Evolutionary conservation across 2,329 filamentous ascomycete genomes (phyloP), one percentile per base, ranked within the genome.

Genomic region (Ceratocystis diversiconidia): DNA sequence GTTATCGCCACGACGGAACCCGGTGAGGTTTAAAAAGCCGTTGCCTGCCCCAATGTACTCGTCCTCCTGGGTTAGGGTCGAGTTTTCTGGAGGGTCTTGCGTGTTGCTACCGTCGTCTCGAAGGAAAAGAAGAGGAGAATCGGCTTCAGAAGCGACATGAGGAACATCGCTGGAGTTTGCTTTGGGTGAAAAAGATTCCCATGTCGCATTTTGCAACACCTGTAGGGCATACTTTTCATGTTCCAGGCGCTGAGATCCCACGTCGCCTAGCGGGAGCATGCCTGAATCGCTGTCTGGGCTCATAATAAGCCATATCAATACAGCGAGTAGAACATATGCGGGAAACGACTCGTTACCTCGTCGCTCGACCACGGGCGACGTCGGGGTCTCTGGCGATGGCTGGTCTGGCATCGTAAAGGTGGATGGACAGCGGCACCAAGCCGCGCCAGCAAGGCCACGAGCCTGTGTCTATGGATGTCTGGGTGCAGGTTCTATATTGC

Each of bases 1-100:
- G 3, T 82, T 84, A 75, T 95, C 88, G 22, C 85, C 81, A 60
- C 84, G 77, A 61, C 88, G 82, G 68, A 95, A 85, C 0, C 92
- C 92, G 1, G 89, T 89, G 63, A 96, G 77, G 70, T 90, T 90
- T 67, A 91, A 75, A 68, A 80, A 85, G 28, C 75, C 76, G 22
- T 57, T 71, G 28, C 32, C 15, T 8, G 17, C 44, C 12, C 66
- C 66, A 32, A 67, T 67, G 28, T 67, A 67, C 41, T 50, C 8
- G 30, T 67, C 59, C 32, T 67, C 66, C 10, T 62, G 44, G 3
- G 66, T 65, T 17, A 61, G 36, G 48, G 63, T 67, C 36, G 43
- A 41, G 43, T 61, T 65, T 15, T 22, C 19, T 2, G 43, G 22
- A 5, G 55, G 17, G 44, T 68, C 68, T 25, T 64, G 57, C n/a